Evolutionary conservation across 1,284 basidiomycete species (phyloP).

Genomic region (Cutaneotrichosporon arboriforme): DNA sequence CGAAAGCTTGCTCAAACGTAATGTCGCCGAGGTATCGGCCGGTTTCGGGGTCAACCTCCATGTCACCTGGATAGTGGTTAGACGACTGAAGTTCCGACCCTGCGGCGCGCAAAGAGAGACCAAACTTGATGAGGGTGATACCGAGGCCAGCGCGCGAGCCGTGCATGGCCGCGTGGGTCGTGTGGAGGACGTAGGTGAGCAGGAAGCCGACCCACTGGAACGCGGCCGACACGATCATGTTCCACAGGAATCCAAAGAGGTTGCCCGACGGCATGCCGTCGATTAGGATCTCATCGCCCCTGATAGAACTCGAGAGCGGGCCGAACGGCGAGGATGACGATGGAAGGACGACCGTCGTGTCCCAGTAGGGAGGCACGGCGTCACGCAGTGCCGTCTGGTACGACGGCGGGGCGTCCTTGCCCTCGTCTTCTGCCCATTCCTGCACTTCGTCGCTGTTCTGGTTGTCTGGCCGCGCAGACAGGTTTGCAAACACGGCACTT

Average conservation of each 20-base stretch:
- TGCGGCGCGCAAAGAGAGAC: constrained; percentile 67
- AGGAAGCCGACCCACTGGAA: constrained; percentile 97
- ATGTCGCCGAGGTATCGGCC: constrained; percentile 26
- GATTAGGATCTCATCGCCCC: constrained; percentile 54
- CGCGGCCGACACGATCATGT: constrained; percentile 77
- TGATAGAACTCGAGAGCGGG: constrained; percentile 46
- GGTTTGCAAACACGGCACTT: constrained; percentile 94
- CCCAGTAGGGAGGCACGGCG: constrained; percentile 92
- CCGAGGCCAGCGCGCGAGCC: constrained; percentile 92
- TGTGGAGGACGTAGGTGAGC: constrained; percentile 85
- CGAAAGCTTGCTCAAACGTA: constrained; percentile 18
- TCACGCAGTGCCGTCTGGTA: constrained; percentile 87
- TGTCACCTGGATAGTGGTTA: constrained; percentile 37
- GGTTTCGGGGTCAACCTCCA: constrained; percentile 26
- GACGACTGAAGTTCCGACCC: constrained; percentile 44
- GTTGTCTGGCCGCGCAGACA: constrained; percentile 78
- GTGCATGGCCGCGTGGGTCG: constrained; percentile 90
- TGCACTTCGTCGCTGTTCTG: constrained; percentile 14
- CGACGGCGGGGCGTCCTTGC: constrained; percentile 78
- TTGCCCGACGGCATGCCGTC: constrained; percentile 57
- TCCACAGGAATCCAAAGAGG: constrained; percentile 49
- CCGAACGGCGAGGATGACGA: constrained; percentile 49
- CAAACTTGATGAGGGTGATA: constrained; percentile 87
- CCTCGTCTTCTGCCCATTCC: constrained; percentile 57
- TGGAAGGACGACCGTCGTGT: constrained; percentile 80